Evolutionary conservation across 2,329 filamentous ascomycete genomes (phyloP).

Genomic region (Aspergillus eucalypticola): DNA sequence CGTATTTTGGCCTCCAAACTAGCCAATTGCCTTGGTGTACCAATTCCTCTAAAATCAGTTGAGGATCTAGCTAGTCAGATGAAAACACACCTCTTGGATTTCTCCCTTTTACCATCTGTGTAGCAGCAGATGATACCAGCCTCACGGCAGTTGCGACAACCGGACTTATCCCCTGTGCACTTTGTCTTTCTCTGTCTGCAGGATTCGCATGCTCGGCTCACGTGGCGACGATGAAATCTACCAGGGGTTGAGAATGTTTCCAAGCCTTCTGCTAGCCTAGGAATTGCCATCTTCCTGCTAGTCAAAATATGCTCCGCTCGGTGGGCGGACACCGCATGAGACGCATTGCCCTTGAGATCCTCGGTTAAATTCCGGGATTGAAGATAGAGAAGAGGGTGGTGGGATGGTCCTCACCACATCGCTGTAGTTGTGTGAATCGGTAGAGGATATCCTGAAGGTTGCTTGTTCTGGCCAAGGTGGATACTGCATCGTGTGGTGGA

Average conservation of each 20-base stretch:
- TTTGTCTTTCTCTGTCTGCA: constrained; percentile 49
- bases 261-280: constrained; percentile 35
- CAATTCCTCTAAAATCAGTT: background rate
- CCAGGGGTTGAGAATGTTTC: constrained; percentile 36
- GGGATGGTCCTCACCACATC: background rate
- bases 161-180: constrained; percentile 48
- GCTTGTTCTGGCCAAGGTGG: constrained; percentile 1
- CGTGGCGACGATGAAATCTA: constrained; percentile 39
- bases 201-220: constrained; percentile 47
- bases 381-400: background rate
- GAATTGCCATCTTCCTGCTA: constrained; percentile 39
- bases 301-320: constrained; percentile 23
- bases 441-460: background rate
- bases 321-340: constrained; percentile 23
- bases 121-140: constrained; percentile 48
- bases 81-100: constrained; percentile 43
- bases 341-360: constrained; percentile 26
- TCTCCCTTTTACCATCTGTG: constrained; percentile 49
- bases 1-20: constrained; percentile 45
- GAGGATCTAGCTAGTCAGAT: background rate
- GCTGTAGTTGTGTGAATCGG: background rate
- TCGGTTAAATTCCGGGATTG: background rate
- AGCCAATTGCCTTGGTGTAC: constrained; percentile 38
- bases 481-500: background rate
- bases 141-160: constrained; percentile 47